Evolutionary conservation across 2,329 filamentous ascomycete genomes (phyloP).

Genomic region (Colletotrichum sp.): DNA sequence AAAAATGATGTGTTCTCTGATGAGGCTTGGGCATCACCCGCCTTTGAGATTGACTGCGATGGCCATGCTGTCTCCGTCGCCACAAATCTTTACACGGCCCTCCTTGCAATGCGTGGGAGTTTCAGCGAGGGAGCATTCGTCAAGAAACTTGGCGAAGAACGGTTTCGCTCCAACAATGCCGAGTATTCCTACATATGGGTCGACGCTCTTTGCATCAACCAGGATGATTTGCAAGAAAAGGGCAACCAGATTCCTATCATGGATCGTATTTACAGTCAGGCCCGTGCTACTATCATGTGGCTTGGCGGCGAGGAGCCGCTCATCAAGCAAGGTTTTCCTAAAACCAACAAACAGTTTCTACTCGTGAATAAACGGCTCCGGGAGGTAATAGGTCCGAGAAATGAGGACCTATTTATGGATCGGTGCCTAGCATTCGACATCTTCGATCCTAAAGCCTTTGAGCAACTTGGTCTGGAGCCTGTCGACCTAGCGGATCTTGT

Average conservation of each 20-base stretch:
- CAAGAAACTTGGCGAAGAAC: fast-evolving
- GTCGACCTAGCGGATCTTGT: fast-evolving
- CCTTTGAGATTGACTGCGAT: neutral
- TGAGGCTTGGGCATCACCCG: neutral
- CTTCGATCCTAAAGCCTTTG: fast-evolving
- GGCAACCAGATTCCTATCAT: neutral
- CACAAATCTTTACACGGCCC: neutral
- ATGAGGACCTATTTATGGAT: fast-evolving
- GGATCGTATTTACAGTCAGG: neutral
- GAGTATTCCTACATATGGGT: neutral
- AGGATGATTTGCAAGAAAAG: neutral
- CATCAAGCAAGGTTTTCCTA: neutral
- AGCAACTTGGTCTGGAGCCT: neutral
- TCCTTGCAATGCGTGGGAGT: fast-evolving
- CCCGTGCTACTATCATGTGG: neutral
- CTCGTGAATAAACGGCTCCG: fast-evolving
- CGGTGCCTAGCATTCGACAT: fast-evolving
- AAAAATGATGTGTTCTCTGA: fast-evolving
- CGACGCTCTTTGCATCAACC: fast-evolving
- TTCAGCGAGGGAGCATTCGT: neutral
- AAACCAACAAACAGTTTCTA: neutral
- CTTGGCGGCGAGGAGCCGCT: neutral
- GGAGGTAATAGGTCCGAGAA: fast-evolving
- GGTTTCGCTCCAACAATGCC: neutral
- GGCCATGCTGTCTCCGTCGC: neutral